Conservation (phyloP, 2,329 filamentous ascomycete genomes). For the Pseudocercospora eumusae region DNA sequence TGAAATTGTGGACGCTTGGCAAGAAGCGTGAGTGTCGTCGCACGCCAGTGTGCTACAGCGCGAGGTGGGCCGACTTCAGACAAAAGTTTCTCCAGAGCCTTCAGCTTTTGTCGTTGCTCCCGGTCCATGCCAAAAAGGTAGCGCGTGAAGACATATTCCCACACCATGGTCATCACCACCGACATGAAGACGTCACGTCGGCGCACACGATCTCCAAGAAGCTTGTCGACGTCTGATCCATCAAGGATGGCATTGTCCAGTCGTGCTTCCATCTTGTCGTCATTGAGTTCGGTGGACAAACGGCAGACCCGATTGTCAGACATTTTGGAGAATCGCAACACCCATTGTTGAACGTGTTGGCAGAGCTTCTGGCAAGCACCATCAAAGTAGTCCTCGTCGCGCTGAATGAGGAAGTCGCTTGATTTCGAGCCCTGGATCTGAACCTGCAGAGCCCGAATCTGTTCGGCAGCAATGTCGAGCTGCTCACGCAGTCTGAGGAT, state of each 20-base stretch:
- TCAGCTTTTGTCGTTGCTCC: slow-evolving; percentile 96
- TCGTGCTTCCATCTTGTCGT: slow-evolving; percentile 90
- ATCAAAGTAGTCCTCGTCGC: slow-evolving; percentile 94
- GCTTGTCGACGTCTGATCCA: slow-evolving; percentile 86
- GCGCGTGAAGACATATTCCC: slow-evolving; percentile 96
- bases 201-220: slow-evolving; percentile 82
- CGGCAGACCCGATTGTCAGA: slow-evolving; percentile 89
- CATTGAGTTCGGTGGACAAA: slow-evolving; percentile 77
- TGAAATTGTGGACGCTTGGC: slow-evolving; percentile 78
- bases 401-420: slow-evolving; percentile 75
- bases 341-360: slow-evolving; percentile 96
- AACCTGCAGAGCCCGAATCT: slow-evolving; percentile 61
- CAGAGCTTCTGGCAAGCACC: slow-evolving; percentile 91
- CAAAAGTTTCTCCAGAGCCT: slow-evolving; percentile 88
- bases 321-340: slow-evolving; percentile 95
- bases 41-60: slow-evolving; percentile 96
- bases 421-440: slow-evolving; percentile 58
- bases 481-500: slow-evolving; percentile 76
- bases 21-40: slow-evolving; percentile 87
- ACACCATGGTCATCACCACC: slow-evolving; percentile 98
- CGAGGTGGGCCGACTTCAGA: slow-evolving; percentile 81
- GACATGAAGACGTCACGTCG: slow-evolving; percentile 97
- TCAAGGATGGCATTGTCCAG: slow-evolving; percentile 94
- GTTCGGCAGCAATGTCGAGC: slow-evolving; percentile 68
- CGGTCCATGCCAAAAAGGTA: slow-evolving; percentile 99